phyloP scores from a whole-genome alignment of 345 rosid genomes.

The Combretum micranthum region DNA sequence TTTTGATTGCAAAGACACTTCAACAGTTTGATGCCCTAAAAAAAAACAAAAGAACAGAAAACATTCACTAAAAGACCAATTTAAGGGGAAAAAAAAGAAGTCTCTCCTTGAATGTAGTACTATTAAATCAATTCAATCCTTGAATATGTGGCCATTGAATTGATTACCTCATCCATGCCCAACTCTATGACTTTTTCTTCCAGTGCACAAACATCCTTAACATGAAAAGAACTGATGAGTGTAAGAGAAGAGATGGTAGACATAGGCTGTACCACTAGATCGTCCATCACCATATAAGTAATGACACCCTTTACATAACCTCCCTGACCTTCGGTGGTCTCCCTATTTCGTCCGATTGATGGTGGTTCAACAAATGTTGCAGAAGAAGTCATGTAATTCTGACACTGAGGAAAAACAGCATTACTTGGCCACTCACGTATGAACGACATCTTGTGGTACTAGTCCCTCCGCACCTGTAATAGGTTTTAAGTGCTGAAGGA shows the following conservation, averaged over 20 bases:
- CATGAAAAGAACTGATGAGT: constrained; percentile 14
- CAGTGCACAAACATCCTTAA: constrained; percentile 11
- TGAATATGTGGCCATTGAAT: not conserved
- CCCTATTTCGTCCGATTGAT: no score
- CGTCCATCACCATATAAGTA: constrained; percentile 28
- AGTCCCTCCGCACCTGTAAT: not conserved
- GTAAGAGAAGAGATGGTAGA: constrained; percentile 15
- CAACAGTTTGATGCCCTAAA: not conserved
- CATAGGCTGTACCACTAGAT: constrained; percentile 21
- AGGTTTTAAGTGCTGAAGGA: not conserved
- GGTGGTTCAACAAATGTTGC: no score
- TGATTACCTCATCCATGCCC: constrained; percentile 16
- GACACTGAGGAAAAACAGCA: no score
- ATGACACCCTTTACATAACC: constrained; percentile 27
- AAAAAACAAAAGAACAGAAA: no score
- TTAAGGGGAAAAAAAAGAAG: no score
- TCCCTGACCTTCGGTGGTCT: no score
- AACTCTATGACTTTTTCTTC: constrained; percentile 12
- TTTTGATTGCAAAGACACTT: not conserved
- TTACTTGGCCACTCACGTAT: no score
- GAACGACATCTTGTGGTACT: no score
- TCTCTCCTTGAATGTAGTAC: no score
- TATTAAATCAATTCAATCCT: no score
- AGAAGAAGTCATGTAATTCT: no score
- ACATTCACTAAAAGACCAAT: no score